phyloP scores from a whole-genome alignment of 352 stramenopile species.

The Phytopythium mirpurense region DNA sequence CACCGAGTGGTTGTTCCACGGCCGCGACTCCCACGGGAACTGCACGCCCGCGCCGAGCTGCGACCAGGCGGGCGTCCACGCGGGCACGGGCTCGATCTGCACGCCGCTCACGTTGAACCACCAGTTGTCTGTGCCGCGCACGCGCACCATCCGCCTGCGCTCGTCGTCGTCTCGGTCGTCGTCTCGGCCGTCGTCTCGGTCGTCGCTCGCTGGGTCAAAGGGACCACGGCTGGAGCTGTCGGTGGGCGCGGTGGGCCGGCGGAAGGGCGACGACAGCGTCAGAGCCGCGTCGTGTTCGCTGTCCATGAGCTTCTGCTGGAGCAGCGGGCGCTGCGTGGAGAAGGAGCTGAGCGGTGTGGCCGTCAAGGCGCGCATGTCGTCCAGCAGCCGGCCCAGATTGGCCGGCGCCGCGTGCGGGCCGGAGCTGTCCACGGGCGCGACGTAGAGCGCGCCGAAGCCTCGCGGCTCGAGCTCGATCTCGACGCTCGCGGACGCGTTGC shows the following conservation, averaged over 20 bases:
- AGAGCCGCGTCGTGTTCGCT: no score
- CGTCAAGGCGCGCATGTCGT: slow-evolving; percentile 44
- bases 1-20: slow-evolving; percentile 75
- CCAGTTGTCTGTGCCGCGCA: slow-evolving; percentile 45
- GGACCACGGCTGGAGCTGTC: neutral
- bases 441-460: slow-evolving; percentile 56
- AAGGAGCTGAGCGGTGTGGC: slow-evolving; percentile 37
- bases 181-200: neutral
- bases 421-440: slow-evolving; percentile 12
- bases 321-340: slow-evolving; percentile 27
- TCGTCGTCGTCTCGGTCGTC: neutral
- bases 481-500: slow-evolving; percentile 17
- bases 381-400: slow-evolving; percentile 37
- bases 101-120: slow-evolving; percentile 81
- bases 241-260: no score
- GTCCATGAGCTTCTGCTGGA: slow-evolving; percentile 32
- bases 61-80: slow-evolving; percentile 56
- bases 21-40: slow-evolving; percentile 76
- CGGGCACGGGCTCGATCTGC: slow-evolving; percentile 69
- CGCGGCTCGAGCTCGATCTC: slow-evolving; percentile 41
- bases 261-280: no score
- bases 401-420: slow-evolving; percentile 4
- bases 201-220: neutral
- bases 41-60: slow-evolving; percentile 71
- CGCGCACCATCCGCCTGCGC: slow-evolving; percentile 39